phyloP scores from a whole-genome alignment of 2,329 filamentous ascomycete genomes.

The Colletotrichum theobromicola region DNA sequence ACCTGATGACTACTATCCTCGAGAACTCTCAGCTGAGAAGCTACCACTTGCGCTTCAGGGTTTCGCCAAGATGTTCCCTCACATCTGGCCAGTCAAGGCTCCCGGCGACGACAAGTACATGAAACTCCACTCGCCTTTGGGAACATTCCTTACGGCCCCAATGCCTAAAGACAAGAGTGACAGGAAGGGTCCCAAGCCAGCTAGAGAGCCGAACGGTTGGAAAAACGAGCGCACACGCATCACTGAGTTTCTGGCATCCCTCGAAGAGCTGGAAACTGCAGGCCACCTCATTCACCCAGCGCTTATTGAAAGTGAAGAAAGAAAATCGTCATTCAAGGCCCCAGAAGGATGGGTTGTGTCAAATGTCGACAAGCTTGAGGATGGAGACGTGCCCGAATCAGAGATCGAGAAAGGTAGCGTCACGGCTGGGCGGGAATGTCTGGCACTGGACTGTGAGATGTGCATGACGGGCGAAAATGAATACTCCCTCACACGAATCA shows the following conservation, averaged over 20 bases:
- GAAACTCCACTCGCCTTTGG: conserved; percentile 85
- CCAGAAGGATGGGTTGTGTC: conserved; percentile 86
- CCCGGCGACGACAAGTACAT: conserved; percentile 84
- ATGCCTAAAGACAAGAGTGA: conserved; percentile 67
- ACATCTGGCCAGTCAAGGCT: conserved; percentile 88
- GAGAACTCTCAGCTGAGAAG: conserved; percentile 52
- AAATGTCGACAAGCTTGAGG: conserved; percentile 67
- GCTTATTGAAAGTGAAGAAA: conserved; percentile 66
- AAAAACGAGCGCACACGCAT: conserved; percentile 81
- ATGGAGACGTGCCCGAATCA: conserved; percentile 70
- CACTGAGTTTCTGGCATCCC: conserved; percentile 75
- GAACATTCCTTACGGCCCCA: conserved; percentile 81
- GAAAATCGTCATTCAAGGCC: conserved; percentile 53
- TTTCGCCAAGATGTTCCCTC: conserved; percentile 82
- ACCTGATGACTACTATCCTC: conserved; percentile 67
- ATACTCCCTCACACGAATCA: conserved; percentile 87
- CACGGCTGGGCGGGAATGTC: conserved; percentile 78
- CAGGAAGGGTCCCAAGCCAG: conserved; percentile 63
- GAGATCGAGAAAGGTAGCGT: conserved; percentile 83
- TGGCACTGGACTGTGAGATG: conserved; percentile 97
- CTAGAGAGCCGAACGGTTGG: conserved; percentile 69
- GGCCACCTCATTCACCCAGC: conserved; percentile 87
- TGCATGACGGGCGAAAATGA: conserved; percentile 83
- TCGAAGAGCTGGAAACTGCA: conserved; percentile 79
- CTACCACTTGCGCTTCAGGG: conserved; percentile 63